Evolutionary conservation across 192 early-diverging fungal genomes (phyloP).

Genomic region (Phlyctochytrium planicorne): DNA sequence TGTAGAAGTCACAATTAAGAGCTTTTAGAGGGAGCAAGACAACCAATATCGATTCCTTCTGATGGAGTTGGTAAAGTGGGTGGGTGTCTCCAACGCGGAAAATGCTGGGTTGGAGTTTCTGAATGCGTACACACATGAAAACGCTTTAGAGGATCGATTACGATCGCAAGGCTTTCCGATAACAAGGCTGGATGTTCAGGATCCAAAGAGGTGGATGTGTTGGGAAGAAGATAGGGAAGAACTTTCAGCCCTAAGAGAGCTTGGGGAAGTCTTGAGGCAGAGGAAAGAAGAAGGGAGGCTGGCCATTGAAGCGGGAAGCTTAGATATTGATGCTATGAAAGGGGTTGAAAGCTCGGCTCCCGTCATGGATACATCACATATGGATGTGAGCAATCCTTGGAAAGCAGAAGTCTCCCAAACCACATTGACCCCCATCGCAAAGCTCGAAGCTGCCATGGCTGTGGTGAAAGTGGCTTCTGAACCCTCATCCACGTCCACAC

Average conservation of each 20-base stretch:
- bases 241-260: background rate
- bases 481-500: background rate
- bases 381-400: background rate
- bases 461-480: background rate
- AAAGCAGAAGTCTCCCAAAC: background rate
- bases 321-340: background rate
- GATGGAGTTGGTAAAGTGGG: constrained; percentile 35
- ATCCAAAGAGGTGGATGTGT: constrained; percentile 14
- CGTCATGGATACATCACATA: background rate
- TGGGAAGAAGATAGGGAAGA: constrained; percentile 11
- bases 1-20: no score
- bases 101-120: constrained; percentile 21
- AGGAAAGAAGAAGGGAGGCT: background rate
- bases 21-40: constrained; percentile 32
- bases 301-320: background rate
- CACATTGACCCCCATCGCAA: background rate
- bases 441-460: background rate
- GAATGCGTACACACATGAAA: constrained; percentile 30
- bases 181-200: constrained; percentile 13
- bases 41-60: constrained; percentile 32
- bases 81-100: constrained; percentile 11
- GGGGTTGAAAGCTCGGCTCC: background rate
- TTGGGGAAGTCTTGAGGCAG: background rate
- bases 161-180: constrained; percentile 9
- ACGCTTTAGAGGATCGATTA: constrained; percentile 25